phyloP scores from a whole-genome alignment of 2,329 filamentous ascomycete species.

The Colletotrichum sp. region DNA sequence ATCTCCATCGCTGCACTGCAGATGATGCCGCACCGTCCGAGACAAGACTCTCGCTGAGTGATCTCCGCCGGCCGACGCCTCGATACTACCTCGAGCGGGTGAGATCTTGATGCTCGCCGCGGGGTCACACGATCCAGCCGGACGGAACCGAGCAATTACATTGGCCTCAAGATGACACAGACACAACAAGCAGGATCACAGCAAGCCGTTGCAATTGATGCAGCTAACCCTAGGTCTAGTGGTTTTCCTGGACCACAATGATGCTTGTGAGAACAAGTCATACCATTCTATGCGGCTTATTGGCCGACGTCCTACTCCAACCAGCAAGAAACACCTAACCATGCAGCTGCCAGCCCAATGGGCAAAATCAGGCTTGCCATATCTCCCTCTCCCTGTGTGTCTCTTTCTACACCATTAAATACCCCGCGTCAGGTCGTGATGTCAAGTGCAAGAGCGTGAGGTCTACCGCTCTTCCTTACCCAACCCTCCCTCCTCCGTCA shows the following conservation, averaged over 20 bases:
- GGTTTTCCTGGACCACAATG: not conserved
- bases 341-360: not conserved
- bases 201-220: not conserved
- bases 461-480: not conserved
- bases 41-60: not conserved
- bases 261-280: not conserved
- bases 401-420: not conserved
- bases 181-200: not conserved
- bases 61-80: not conserved
- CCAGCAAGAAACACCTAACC: not conserved
- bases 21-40: not conserved
- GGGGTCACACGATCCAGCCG: not conserved
- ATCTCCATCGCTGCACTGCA: not conserved
- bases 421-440: constrained; percentile 3
- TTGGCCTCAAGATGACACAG: not conserved
- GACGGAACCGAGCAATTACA: not conserved
- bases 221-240: not conserved
- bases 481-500: not conserved
- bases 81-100: not conserved
- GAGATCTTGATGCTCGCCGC: not conserved
- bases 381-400: not conserved
- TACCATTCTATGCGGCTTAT: constrained; percentile 3
- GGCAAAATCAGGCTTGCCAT: constrained; percentile 12
- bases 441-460: not conserved
- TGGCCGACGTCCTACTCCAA: not conserved